Evolutionary conservation across 2,329 filamentous ascomycete species (phyloP), one percentile per base, ranked within the genome.

Genomic region (Lojkania enalia): DNA sequence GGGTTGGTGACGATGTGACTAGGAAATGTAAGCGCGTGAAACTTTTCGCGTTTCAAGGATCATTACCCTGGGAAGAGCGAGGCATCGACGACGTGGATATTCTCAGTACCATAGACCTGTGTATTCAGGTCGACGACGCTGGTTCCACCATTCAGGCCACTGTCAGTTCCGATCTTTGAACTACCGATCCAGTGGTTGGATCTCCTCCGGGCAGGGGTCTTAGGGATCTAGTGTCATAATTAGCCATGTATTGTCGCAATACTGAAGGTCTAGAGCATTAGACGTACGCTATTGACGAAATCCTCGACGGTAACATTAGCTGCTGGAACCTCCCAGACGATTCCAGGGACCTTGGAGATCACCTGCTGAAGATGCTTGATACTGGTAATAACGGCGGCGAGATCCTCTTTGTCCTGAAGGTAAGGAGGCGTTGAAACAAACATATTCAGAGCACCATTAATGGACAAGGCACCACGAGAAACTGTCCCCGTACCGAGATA

Each of bases 401-500:
- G 75, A 64, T 88, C 85, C 43, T 76, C 75, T 14, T 76, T 64
- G 46, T 82, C 66, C 32, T 74, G 74, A 2, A 86, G 74, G 65
- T 83, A 86, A 0, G 85, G 84, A 1, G 78, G 65, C 14, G 75
- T 76, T 13, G 79, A 79, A 12, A 87, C 81, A 1, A 77, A 70
- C 54, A 85, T 84, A 54, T 71, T 75, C 13, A 87, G 73, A 9
- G 71, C 75, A 37, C 74, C 70, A 29, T 77, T 81, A 58, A 87
- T 85, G 11, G 79, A 82, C 52, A 84, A 77, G 33, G 78, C 73
- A 35, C 84, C 84, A 29, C 82, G 74, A 12, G 83, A 84, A n/a
- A 77, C 78, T 16, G 79, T 72, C 30, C 84, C 83, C 42, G 82
- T 80, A 23, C 82, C 82, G 20, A 87, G 82, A 67, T 87, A 86